Percentiles rank a stretch among this genome's conserved stretches.
phyloP scores from a whole-genome alignment of 768 basidiomycete species.

The Termitomyces sp. region DNA sequence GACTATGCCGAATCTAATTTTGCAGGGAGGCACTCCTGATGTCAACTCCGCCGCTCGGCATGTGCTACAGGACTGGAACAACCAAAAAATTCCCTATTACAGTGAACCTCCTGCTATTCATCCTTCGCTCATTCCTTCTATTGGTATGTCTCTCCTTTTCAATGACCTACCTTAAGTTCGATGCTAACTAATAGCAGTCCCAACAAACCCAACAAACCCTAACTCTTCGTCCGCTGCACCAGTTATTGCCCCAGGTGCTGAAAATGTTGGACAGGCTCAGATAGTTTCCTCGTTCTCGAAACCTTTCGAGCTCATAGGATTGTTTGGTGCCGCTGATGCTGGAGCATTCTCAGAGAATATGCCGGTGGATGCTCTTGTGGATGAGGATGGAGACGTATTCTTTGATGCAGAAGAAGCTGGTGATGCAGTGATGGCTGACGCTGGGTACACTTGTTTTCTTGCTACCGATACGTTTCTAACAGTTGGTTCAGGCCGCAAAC shows the following conservation, averaged over 20 bases:
- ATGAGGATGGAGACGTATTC: slow-evolving; percentile 37
- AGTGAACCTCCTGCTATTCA: slow-evolving; percentile 75
- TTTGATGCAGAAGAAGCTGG: slow-evolving; percentile 36
- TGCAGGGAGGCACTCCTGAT: slow-evolving; percentile 87
- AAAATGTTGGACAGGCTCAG: slow-evolving; percentile 75
- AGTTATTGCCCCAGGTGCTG: slow-evolving; percentile 63
- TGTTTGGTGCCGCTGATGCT: slow-evolving; percentile 77
- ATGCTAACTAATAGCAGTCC: slow-evolving; percentile 11
- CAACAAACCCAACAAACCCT: slow-evolving; percentile 19
- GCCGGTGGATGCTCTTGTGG: slow-evolving; percentile 36
- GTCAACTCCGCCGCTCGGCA: slow-evolving; percentile 75
- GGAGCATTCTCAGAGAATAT: slow-evolving; percentile 60
- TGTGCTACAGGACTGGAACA: slow-evolving; percentile 89
- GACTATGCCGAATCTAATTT: neutral
- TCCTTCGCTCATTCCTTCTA: slow-evolving; percentile 65
- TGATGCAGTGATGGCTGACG: slow-evolving; percentile 30
- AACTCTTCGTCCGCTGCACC: slow-evolving; percentile 21
- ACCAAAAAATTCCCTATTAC: slow-evolving; percentile 91
- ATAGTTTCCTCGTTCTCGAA: slow-evolving; percentile 66
- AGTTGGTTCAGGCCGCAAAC: slow-evolving; percentile 21
- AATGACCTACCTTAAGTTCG: neutral
- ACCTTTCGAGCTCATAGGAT: slow-evolving; percentile 73
- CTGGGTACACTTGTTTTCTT: slow-evolving; percentile 23
- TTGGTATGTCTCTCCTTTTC: slow-evolving; percentile 21
- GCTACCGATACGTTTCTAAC: neutral